Evolutionary conservation across 2,329 filamentous ascomycete genomes (phyloP), one percentile per base, ranked within the genome.

Genomic region (Podosphaera fusca): DNA sequence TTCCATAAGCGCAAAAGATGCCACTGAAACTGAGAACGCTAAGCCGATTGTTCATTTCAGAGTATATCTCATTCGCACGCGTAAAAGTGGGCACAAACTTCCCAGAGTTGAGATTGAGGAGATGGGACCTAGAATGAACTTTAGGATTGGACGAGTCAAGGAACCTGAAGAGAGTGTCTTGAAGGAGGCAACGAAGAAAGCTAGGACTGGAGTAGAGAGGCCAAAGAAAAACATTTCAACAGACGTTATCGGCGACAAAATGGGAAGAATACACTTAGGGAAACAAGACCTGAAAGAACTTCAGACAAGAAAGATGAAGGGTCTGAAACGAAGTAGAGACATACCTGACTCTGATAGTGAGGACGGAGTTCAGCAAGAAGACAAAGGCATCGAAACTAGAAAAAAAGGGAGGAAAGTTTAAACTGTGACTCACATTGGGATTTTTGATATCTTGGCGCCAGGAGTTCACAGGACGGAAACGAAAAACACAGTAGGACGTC

Each of bases 291-390:
- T 98, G 59, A 76, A 75, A 67, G 79, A 84, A 64, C 71, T 98
- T 70, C 92, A 98, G 75, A 94, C 89, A 56, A 82, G 92, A 67
- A 98, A 98, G 80, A 96, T 98, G 89, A 98, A 98, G 81, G 92
- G 89, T 63, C 71, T 98, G 63, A 98, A 96, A 79, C 78, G 92
- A 62, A 81, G 77, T 61, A 79, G 87, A 57, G 81, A 81, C 60
- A 71, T 79, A 31, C 75, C 76, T 55, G 73, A 72, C 55, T 76
- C 75, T 47, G 74, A 73, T 31, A 79, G 77, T 55, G 74, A 72
- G 6, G 35, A 10, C 10, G 14, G 72, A 73, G 59, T 12, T 29
- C 34, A 55, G 4, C 30, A 47, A 49, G 70, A 66, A 47, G 74
- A 75, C 55, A 74, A 71, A 58, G 73, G 73, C 63, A 71, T 74